Conservation (phyloP, 176 grass and related monocot species). For the Cenchrus fungigraminus region DNA sequence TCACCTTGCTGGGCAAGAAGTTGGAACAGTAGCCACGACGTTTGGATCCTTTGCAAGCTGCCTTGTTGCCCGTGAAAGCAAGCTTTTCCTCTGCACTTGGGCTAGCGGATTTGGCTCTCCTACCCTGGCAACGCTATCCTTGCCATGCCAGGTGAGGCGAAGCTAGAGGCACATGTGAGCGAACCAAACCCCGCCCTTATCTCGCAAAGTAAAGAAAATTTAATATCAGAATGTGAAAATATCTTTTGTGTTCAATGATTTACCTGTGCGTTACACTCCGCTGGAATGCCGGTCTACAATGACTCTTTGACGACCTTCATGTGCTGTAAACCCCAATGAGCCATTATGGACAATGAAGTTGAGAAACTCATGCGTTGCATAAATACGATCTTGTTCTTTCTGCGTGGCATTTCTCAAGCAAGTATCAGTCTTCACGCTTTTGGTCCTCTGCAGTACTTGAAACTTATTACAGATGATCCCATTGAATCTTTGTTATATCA, state of each 20-base stretch:
- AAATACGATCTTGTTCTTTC: neutral
- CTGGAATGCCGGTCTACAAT: neutral
- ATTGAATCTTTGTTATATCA: slow-evolving; percentile 4
- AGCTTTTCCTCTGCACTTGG: too few relatives aligned
- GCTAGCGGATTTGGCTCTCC: too few relatives aligned
- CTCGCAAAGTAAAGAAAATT: neutral
- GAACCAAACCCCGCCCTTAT: neutral
- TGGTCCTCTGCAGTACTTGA: neutral
- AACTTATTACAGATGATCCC: neutral
- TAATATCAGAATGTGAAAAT: slow-evolving; percentile 3
- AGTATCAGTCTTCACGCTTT: neutral
- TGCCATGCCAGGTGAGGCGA: too few relatives aligned
- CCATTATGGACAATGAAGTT: neutral
- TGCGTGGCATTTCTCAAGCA: slow-evolving; percentile 7
- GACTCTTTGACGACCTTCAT: slow-evolving; percentile 22
- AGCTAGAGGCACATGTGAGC: too few relatives aligned
- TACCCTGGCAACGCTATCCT: too few relatives aligned
- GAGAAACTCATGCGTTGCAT: slow-evolving; percentile 16
- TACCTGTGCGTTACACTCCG: neutral
- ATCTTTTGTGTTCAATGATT: slow-evolving; percentile 10
- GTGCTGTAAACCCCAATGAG: neutral
- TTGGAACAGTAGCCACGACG: too few relatives aligned
- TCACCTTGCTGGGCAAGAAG: too few relatives aligned
- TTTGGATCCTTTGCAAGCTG: too few relatives aligned
- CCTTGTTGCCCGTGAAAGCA: too few relatives aligned